Conservation (phyloP, 331 rosid genomes). For the Pyrus hybrid region DNA sequence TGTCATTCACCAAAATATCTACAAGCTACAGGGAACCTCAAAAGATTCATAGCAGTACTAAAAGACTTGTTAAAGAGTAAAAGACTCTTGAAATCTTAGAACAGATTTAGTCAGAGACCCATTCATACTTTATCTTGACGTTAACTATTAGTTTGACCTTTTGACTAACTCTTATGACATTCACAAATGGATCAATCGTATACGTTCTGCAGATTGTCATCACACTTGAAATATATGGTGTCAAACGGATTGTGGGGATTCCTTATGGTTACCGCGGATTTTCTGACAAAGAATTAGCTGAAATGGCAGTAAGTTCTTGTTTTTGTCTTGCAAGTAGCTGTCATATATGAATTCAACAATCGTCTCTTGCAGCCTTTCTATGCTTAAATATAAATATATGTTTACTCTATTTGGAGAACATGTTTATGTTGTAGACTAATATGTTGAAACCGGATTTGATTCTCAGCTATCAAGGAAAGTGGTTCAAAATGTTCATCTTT, state of each 20-base stretch:
- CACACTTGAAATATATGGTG: constrained; percentile 96
- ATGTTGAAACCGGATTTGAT: constrained; percentile 15
- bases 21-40: background rate
- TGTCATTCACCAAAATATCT: background rate
- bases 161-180: too few species aligned
- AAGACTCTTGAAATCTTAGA: too few species aligned
- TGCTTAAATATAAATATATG: background rate
- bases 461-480: constrained; percentile 79
- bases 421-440: constrained; percentile 10
- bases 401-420: background rate
- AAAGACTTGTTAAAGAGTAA: too few species aligned
- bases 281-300: constrained; percentile 67
- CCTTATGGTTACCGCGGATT: constrained; percentile 97
- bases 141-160: too few species aligned
- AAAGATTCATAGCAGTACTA: background rate
- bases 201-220: constrained; percentile 73
- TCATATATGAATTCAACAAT: background rate
- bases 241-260: constrained; percentile 82
- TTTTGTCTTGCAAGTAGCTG: constrained; percentile 8
- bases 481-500: constrained; percentile 95
- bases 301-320: constrained; percentile 53
- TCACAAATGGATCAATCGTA: background rate
- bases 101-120: too few species aligned
- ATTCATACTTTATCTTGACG: too few species aligned
- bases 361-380: background rate